Base-by-base conservation (phyloP, 768 basidiomycete genomes). In the Mrakia hoshinonis region DNA sequence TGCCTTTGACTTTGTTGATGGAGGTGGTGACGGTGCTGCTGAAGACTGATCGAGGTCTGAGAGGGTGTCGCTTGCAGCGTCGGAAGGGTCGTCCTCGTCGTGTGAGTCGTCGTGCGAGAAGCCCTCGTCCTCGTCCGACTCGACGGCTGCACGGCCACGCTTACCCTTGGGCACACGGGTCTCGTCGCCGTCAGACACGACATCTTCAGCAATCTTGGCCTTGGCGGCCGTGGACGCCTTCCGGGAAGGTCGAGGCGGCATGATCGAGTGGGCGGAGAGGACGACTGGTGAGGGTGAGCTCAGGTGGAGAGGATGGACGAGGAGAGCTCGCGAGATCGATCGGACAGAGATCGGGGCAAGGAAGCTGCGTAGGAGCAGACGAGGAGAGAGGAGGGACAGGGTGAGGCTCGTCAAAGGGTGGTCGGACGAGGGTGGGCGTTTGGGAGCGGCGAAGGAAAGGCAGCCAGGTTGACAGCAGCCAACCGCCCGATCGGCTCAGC, bases 171-270 rank as follows among this genome's bases (percentile, higher is more conserved):
- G 1, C 3, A 36, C 36, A 22, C 31, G 43, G 60, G 31, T 46
- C 18, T 38, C 52, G 24, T 20, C 2, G 4, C 9, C 38, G 24
- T 36, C 55, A 13, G 54, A 20, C 2, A 34, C 10, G 22, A 51
- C 66, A 12, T 55, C 52, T 29, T 29, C 3, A 10, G 38, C 31
- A 43, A 68, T 68, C 2, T 52, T 38, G 13, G 3, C 22, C 9
- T 39, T 29, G 6, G 67, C 67, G 0, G 20, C 43, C 1, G 67
- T 60, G 7, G 54, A 58, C 12, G 67, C 67, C 6, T 34, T 24
- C 18, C 67, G 34, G 11, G 34, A 46, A 2, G 67, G 67, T 39
- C 66, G 49, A 67, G 51, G 66, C 20, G 52, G 51, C 49, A 67
- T 52, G 20, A 26, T 43, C 13, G 18, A 18, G 34, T 10, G 38